phyloP scores from a whole-genome alignment of 2,329 filamentous ascomycete species.

The Magnaporthiopsis incrustans region DNA sequence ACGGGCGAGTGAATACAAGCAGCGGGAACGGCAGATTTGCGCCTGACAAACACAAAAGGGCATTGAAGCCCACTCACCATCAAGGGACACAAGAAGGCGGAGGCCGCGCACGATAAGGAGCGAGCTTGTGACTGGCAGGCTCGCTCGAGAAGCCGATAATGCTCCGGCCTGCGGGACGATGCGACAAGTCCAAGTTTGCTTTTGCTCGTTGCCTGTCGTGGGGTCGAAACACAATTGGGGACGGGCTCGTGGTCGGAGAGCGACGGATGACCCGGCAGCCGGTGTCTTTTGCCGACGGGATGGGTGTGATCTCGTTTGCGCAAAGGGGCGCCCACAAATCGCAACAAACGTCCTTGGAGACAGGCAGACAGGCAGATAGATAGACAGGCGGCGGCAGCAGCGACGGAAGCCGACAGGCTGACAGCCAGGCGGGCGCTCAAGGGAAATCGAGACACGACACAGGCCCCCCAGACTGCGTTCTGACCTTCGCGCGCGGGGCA shows the following conservation, averaged over 20 bases:
- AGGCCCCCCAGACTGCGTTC: too few relatives aligned
- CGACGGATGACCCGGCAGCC: neutral
- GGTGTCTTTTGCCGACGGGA: neutral
- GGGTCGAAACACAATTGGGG: neutral
- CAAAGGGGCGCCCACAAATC: neutral
- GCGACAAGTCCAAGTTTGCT: neutral
- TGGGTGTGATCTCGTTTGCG: neutral
- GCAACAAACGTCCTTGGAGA: neutral
- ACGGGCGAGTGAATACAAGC: neutral
- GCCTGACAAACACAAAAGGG: neutral
- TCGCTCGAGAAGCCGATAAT: neutral
- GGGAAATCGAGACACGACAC: neutral
- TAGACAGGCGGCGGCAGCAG: neutral
- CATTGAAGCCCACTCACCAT: conserved; percentile 6
- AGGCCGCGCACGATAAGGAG: neutral
- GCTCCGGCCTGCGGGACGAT: neutral
- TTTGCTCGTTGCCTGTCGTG: neutral
- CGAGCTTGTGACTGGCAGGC: neutral
- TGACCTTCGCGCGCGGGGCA: neutral
- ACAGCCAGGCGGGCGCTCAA: neutral
- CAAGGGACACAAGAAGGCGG: conserved; percentile 6
- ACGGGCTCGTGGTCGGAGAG: neutral
- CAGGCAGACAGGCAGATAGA: too few relatives aligned
- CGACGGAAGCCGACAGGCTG: neutral
- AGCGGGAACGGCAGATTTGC: neutral